phyloP scores from a whole-genome alignment of 2,329 filamentous ascomycete species.

The Septoria linicola region DNA sequence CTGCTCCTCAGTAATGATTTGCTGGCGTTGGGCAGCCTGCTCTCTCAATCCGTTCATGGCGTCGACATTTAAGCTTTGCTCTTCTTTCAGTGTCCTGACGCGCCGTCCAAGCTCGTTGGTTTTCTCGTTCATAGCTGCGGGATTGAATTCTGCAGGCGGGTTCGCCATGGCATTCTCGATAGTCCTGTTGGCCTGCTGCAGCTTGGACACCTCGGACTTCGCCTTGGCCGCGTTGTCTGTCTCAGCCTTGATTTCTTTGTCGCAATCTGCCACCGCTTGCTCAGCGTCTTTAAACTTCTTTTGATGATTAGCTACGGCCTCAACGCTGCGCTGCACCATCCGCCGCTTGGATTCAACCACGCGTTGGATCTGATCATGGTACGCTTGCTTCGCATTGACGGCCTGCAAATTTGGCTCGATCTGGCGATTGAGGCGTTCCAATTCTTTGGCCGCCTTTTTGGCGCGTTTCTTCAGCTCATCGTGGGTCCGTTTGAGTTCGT shows the following conservation, averaged over 20 bases:
- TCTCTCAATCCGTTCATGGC: conserved; percentile 36
- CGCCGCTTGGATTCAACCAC: conserved; percentile 57
- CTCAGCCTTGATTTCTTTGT: conserved; percentile 43
- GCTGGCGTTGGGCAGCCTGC: conserved; percentile 39
- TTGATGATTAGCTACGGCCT: conserved; percentile 44
- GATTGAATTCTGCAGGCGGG: conserved; percentile 67
- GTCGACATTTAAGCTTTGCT: conserved; percentile 45
- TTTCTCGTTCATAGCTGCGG: conserved; percentile 67
- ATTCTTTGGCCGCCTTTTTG: conserved; percentile 56
- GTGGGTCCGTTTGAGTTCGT: conserved; percentile 52
- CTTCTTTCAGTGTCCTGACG: conserved; percentile 47
- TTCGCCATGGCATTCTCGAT: conserved; percentile 63
- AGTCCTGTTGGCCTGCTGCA: conserved; percentile 55
- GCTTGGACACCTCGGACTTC: conserved; percentile 31
- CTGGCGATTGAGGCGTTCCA: conserved; percentile 60
- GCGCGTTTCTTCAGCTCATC: conserved; percentile 56
- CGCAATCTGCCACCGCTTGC: conserved; percentile 35
- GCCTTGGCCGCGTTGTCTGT: conserved; percentile 44
- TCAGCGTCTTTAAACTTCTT: conserved; percentile 42
- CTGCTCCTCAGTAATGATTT: conserved; percentile 45
- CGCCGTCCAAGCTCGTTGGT: conserved; percentile 59
- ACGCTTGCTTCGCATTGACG: conserved; percentile 68
- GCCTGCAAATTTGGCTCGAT: conserved; percentile 68
- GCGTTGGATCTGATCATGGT: conserved; percentile 58
- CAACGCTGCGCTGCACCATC: conserved; percentile 56